Base-by-base conservation (phyloP, 306 rosid genomes). In the Quercus cerris region DNA sequence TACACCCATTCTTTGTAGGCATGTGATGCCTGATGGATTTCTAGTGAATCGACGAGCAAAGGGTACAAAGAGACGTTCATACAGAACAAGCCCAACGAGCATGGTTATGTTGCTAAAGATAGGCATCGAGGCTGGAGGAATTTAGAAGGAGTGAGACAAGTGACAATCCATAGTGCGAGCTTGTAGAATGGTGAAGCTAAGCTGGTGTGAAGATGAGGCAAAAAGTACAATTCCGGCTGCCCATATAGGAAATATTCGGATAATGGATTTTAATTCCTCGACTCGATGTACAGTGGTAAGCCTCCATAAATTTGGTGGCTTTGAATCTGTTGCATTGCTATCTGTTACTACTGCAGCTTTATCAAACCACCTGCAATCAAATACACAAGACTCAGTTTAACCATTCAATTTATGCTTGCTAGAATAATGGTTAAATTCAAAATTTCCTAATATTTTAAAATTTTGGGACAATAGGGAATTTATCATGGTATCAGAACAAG, bases 1-100 rank as follows among this genome's bases (percentile, higher is more conserved):
- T 52, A 92, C 79, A 23, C 96, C 98, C 97, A 94, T 94, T 72
- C 97, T 87, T 54, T 94, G 97, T 0, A 94, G 83, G 84, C 89
- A 84, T 15, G 98, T 86, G 82, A 94, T 86, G 77, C 97, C 98
- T 14, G 90, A 56, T 22, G 94, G 90, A 71, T 88, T 92, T 7
- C 62, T 18, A 0, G 98, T 91, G 85, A 92, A 70, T 30, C 86
- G 78, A 1, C 87, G 86, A 0, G 84, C 87, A 1, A 89, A 68
- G 12, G 97, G 97, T 56, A 92, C 90, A 4, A 94, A 86, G 25
- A 84, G 78, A 6, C 96, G 90, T 25, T 90, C 98, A 25, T 94
- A 94, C 3, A 92, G 75, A 62, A 86, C 76, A 66, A 94, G 89
- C 3, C 92, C 94, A 14, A 74, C 3, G 81, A 94, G 90, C 86